phyloP scores from a whole-genome alignment of 371 early-diverging fungal species.

The Lichtheimia corymbifera region DNA sequence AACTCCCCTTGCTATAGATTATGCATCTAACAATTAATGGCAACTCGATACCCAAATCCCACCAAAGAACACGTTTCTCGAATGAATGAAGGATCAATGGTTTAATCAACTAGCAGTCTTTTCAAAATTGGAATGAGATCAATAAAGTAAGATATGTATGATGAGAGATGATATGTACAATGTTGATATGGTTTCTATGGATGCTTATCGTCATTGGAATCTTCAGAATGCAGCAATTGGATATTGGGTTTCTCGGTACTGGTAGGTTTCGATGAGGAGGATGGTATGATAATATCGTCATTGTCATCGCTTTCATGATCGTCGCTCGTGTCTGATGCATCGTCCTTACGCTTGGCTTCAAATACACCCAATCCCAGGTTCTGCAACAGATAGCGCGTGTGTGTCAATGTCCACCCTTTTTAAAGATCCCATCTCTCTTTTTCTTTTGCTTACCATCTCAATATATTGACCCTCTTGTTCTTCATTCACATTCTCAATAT shows the following conservation, averaged over 20 bases:
- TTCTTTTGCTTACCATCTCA: constrained; percentile 51
- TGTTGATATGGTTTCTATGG: no score
- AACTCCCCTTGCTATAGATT: no score
- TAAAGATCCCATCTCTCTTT: not conserved
- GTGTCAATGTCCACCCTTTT: not conserved
- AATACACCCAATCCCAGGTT: constrained; percentile 65
- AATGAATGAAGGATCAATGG: no score
- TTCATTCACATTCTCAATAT: constrained; percentile 60
- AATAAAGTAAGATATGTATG: no score
- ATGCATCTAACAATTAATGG: no score
- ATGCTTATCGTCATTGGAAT: constrained; percentile 8
- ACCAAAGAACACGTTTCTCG: no score
- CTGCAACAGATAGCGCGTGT: constrained; percentile 10
- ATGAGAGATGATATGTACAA: no score
- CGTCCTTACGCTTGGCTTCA: constrained; percentile 46
- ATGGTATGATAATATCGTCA: constrained; percentile 44
- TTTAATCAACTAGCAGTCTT: no score
- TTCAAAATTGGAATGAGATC: no score
- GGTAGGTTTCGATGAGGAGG: constrained; percentile 21
- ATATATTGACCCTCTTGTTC: constrained; percentile 54
- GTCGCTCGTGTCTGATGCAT: constrained; percentile 14
- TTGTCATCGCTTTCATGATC: constrained; percentile 34
- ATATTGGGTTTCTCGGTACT: constrained; percentile 24
- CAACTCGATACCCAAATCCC: no score
- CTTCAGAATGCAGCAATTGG: constrained; percentile 6